A percentile compares a stretch with the other conserved stretches of the same genome.
phyloP scores from a whole-genome alignment of 208 protist species.

The Leishmania major region DNA sequence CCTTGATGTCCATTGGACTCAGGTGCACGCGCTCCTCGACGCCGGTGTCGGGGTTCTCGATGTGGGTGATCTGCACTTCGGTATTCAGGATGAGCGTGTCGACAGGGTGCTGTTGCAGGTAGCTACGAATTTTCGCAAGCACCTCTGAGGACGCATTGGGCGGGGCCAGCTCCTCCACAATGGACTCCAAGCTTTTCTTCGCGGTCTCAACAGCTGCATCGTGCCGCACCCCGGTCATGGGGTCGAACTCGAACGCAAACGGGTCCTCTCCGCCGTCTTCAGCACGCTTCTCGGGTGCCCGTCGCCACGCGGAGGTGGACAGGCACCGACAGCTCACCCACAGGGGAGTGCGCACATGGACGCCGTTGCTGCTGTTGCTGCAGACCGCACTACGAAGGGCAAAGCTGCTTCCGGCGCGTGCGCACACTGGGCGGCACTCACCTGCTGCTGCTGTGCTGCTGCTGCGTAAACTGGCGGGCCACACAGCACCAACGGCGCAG shows the following conservation, averaged over 20 bases:
- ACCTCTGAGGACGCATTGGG: constrained; percentile 49
- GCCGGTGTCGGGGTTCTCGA: constrained; percentile 74
- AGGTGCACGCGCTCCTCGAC: constrained; percentile 61
- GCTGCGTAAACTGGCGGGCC: neutral
- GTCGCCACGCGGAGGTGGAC: neutral
- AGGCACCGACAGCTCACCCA: neutral
- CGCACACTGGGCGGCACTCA: neutral
- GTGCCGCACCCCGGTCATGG: constrained; percentile 71
- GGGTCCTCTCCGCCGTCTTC: neutral
- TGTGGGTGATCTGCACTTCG: constrained; percentile 84
- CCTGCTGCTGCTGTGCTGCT: neutral
- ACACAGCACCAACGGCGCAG: neutral
- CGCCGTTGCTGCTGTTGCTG: neutral
- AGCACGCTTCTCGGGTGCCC: neutral
- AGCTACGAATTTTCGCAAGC: constrained; percentile 52
- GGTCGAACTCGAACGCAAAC: constrained; percentile 79
- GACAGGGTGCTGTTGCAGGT: constrained; percentile 80
- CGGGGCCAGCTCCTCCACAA: constrained; percentile 67
- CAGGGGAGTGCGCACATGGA: neutral
- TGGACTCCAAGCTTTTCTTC: constrained; percentile 55
- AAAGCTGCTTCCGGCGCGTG: neutral
- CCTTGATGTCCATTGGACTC: constrained; percentile 64
- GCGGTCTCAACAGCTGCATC: constrained; percentile 75
- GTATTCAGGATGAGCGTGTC: constrained; percentile 71
- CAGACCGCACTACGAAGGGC: neutral